Conservation (phyloP, 306 rosid genomes). For the Aeschynomene evenia region DNA sequence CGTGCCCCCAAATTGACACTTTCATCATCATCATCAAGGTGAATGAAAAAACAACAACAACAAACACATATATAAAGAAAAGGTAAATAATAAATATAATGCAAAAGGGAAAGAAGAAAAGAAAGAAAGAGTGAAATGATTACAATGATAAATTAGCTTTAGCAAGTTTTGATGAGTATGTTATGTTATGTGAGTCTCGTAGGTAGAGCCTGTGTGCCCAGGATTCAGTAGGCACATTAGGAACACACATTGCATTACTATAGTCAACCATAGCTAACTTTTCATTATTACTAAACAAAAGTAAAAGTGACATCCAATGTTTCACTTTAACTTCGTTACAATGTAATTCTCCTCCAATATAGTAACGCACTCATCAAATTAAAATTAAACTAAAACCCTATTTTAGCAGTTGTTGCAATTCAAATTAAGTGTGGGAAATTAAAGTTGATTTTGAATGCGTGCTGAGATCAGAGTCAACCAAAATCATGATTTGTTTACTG, state of each 20-base stretch:
- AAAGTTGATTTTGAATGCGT: not conserved
- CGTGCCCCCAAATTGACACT: constrained; percentile 36
- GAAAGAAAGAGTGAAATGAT: constrained; percentile 35
- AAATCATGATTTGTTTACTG: constrained; percentile 5
- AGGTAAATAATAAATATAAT: too few relatives aligned
- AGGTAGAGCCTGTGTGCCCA: constrained; percentile 36
- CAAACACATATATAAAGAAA: too few relatives aligned
- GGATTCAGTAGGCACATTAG: constrained; percentile 41
- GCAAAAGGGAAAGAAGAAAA: not conserved
- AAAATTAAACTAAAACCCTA: not conserved
- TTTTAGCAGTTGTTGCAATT: not conserved
- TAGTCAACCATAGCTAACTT: constrained; percentile 46
- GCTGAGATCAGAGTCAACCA: constrained; percentile 36
- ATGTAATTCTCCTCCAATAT: not conserved
- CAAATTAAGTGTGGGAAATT: constrained; percentile 1
- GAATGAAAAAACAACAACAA: too few relatives aligned
- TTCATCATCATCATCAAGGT: constrained; percentile 30
- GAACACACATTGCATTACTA: constrained; percentile 4
- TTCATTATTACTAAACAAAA: constrained; percentile 35
- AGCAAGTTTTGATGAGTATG: constrained; percentile 22
- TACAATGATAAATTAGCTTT: constrained; percentile 39
- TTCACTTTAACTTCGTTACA: constrained; percentile 15
- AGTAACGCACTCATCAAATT: too few relatives aligned
- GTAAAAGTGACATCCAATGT: constrained; percentile 4
- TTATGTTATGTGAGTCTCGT: constrained; percentile 35